Conservation (phyloP, 148 eudicot species). For the Dianthus caryophyllus region DNA sequence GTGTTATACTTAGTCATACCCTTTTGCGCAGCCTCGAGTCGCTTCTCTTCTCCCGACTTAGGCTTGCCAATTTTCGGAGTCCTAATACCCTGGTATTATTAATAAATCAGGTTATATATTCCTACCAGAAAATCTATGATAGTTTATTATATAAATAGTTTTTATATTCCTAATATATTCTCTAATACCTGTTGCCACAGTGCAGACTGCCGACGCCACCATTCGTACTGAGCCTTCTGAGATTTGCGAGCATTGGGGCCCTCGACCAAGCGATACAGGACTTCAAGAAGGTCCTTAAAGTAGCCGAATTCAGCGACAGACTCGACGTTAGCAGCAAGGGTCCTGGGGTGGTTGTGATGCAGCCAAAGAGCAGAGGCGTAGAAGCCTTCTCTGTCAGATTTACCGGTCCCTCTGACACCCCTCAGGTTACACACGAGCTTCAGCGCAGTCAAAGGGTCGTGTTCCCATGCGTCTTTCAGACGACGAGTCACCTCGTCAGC, state of each 20-base stretch:
- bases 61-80: background rate
- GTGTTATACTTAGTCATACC: constrained; percentile 8
- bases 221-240: too few relatives aligned
- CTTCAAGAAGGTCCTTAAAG: constrained; percentile 19
- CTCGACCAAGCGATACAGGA: constrained; percentile 16
- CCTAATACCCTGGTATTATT: too few relatives aligned
- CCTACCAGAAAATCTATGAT: too few relatives aligned
- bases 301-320: constrained; percentile 14
- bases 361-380: constrained; percentile 18
- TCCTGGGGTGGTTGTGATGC: constrained; percentile 13
- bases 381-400: constrained; percentile 15
- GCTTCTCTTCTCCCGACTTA: constrained; percentile 1
- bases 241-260: constrained; percentile 4
- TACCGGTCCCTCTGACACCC: constrained; percentile 19
- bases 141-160: too few relatives aligned
- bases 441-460: constrained; percentile 11
- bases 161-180: too few relatives aligned
- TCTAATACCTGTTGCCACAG: too few relatives aligned
- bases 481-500: background rate
- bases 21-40: constrained; percentile 13
- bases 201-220: too few relatives aligned
- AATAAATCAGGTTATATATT: too few relatives aligned
- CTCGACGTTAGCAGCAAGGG: constrained; percentile 8
- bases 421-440: constrained; percentile 24
- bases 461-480: constrained; percentile 13